A percentile compares a stretch with the other conserved stretches of the same genome.
These are phyloP conservation scores for Kondoa subrosea DNA, from an alignment of 768 basidiomycete species.

Conservation along the genomic window DNA sequence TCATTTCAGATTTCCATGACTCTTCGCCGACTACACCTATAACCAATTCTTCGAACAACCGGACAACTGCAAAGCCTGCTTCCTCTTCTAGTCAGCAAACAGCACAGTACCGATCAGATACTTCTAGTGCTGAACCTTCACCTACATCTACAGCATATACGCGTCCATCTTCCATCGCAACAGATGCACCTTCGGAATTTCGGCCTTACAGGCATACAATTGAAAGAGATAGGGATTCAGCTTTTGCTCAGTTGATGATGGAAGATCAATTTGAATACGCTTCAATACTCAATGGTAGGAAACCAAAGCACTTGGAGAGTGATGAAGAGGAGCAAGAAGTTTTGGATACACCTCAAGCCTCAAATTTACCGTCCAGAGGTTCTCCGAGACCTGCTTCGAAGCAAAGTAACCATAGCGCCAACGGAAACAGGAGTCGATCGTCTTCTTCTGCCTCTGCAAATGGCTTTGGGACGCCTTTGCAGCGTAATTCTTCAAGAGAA, in stretches of 20 bases:
- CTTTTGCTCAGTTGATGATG: conserved; percentile 9
- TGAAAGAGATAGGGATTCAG: conserved; percentile 17
- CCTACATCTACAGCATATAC: conserved; percentile 5
- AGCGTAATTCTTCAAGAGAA: too few relatives aligned
- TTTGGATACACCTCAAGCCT: not conserved
- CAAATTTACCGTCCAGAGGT: conserved; percentile 2
- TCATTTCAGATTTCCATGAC: not conserved
- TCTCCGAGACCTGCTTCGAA: not conserved
- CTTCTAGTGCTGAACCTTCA: not conserved
- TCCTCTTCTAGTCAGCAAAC: not conserved
- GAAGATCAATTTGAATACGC: conserved; percentile 7
- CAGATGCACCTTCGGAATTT: conserved; percentile 14
- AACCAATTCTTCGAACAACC: conserved; percentile 16
- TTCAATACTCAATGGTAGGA: not conserved
- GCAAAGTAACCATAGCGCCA: too few relatives aligned
- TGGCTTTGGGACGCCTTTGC: too few relatives aligned
- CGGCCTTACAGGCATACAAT: conserved; percentile 17
- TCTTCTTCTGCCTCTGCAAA: not conserved
- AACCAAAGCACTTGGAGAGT: conserved; percentile 6
- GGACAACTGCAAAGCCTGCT: not conserved
- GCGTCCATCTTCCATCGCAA: conserved; percentile 4
- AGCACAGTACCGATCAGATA: not conserved
- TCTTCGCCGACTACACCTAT: conserved; percentile 15
- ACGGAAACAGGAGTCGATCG: not conserved
- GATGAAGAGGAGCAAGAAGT: conserved; percentile 3